Conservation (phyloP, 768 basidiomycete genomes). For the Lentinula guzmanii region DNA sequence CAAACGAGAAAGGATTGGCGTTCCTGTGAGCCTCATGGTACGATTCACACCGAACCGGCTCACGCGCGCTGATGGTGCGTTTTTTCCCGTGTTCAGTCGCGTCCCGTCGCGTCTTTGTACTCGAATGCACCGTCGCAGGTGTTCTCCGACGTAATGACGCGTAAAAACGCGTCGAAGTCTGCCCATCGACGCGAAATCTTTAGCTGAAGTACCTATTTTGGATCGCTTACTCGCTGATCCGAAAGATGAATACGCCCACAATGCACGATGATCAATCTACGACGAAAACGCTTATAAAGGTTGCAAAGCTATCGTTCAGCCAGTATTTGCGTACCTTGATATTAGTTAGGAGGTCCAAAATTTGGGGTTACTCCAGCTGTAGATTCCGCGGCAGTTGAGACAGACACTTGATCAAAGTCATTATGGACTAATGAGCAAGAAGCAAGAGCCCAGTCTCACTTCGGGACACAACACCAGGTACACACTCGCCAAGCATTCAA, state of each 20-base stretch:
- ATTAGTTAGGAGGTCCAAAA: too few relatives aligned
- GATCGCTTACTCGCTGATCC: not conserved
- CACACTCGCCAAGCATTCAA: too few relatives aligned
- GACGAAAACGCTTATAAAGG: too few relatives aligned
- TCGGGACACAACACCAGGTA: too few relatives aligned
- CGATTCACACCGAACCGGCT: not conserved
- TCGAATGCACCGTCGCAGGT: not conserved
- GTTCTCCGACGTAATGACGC: conserved; percentile 1
- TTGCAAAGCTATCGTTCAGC: too few relatives aligned
- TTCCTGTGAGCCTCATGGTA: conserved; percentile 5
- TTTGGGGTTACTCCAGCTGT: not conserved
- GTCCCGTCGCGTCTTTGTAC: not conserved
- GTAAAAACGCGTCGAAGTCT: conserved; percentile 5
- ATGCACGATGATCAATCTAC: too few relatives aligned
- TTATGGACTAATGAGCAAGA: not conserved
- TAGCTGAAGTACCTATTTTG: not conserved
- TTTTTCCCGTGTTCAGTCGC: not conserved
- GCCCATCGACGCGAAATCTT: not conserved
- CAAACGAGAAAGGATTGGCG: not conserved
- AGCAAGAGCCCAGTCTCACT: not conserved
- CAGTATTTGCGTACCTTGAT: too few relatives aligned
- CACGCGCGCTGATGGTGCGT: not conserved
- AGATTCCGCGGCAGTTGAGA: not conserved
- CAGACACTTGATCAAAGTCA: not conserved
- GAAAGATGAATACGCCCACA: not conserved